Evolutionary conservation across 306 rosid genomes (phyloP), one percentile per base, ranked within the genome.

Genomic region (Chamaecrista fasciculata): DNA sequence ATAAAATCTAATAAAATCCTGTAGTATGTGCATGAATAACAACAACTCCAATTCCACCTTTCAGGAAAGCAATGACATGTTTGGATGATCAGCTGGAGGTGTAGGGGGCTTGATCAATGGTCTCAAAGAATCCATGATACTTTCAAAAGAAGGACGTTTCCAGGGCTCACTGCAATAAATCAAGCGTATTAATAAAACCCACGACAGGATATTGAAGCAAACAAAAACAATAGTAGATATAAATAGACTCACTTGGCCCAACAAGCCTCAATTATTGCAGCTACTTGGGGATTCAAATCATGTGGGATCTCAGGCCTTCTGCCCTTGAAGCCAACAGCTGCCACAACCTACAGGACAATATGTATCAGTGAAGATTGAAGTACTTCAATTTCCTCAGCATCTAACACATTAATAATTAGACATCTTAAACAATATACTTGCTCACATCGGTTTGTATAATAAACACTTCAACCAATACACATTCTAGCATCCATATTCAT

Each of bases 101-200:
- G 73, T 48, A 3, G 84, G 78, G 39, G 85, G 72, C 79, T 84
- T 91, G 60, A 82, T 78, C 86, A 91, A 74, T 49, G 76, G 80
- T 59, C 37, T 86, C 85, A 91, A 81, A 80, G 85, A 68, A 50
- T 91, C 91, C 96, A 88, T 91, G 80, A 91, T 83, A 77, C 57
- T 78, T 51, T 84, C 77, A 72, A 91, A 88, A 59, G 97, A 83
- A 69, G 97, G 97, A 31, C 96, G 92, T 73, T 91, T 88, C 96
- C 89, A 80, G 14, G 91, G 80, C 47, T 91, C 97, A 7, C 96
- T 91, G 96, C 90, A 85, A 72, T 40, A 58, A 43, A 75, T 14
- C 67, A 31, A 31, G 58, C 28, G 28, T 51, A 71, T 75, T 34
- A 65, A 19, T 7, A 52, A 57, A 72, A 70, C 11, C n/a, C 29